These are phyloP conservation scores for Calocybe cyanea DNA, from an alignment of 768 basidiomycete species.

Conservation along the genomic window DNA sequence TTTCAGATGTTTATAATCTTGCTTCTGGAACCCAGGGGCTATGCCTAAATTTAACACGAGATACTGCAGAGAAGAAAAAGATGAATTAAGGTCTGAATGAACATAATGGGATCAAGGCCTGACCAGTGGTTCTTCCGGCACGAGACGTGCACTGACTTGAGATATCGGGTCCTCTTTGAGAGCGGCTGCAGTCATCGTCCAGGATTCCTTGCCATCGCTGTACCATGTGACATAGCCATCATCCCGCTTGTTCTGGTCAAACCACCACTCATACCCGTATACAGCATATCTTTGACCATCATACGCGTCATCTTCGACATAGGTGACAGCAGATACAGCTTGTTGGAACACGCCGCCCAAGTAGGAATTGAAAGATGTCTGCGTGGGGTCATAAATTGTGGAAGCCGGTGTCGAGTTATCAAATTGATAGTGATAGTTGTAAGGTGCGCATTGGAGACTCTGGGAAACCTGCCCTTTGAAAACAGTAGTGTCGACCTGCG, in stretches of 20 bases:
- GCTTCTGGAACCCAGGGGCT: conserved; percentile 69
- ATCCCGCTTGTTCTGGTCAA: conserved; percentile 57
- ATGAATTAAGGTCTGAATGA: conserved; percentile 1
- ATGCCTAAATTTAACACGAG: conserved; percentile 85
- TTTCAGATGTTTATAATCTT: conserved; percentile 64
- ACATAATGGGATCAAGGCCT: conserved; percentile 21
- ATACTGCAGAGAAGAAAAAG: conserved; percentile 43
- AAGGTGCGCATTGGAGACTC: conserved; percentile 78
- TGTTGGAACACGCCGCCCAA: conserved; percentile 72
- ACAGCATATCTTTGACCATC: conserved; percentile 48
- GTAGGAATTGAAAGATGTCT: conserved; percentile 63
- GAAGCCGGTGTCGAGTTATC: conserved; percentile 49
- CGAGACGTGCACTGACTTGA: conserved; percentile 61
- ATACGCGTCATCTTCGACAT: conserved; percentile 54
- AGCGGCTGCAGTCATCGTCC: conserved; percentile 65
- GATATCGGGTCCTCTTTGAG: conserved; percentile 62
- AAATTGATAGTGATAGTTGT: conserved; percentile 65
- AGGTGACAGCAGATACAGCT: conserved; percentile 63
- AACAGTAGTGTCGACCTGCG: conserved; percentile 55
- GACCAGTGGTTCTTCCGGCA: conserved; percentile 95
- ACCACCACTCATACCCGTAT: conserved; percentile 82
- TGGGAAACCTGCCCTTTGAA: conserved; percentile 72
- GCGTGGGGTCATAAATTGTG: conserved; percentile 44
- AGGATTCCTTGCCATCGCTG: conserved; percentile 58
- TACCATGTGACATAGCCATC: conserved; percentile 88